Evolutionary conservation across 2,329 filamentous ascomycete species (phyloP), one percentile per base, ranked within the genome.

Genomic region (Alternaria tenuissima): DNA sequence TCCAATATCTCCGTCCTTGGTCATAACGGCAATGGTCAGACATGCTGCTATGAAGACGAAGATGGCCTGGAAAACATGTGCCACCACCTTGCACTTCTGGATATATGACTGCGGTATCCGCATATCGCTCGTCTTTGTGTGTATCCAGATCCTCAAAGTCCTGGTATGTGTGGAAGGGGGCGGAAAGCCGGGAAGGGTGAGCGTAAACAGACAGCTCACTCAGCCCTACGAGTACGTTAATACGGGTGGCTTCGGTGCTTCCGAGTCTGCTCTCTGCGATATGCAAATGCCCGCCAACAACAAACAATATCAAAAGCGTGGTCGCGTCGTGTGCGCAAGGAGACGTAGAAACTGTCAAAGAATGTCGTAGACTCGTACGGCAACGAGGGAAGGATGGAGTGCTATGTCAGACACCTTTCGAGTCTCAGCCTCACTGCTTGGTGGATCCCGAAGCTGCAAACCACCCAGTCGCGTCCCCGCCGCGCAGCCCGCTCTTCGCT

Each of bases 31-130:
- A 57, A 89, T 83, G 11, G 85, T 85, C 51, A 89, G 76, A 55
- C 83, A 85, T 80, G 83, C 85, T 43, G 81, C 84, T 28, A 89
- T 74, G 75, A 88, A 88, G 64, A 88, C 85, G 61, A 87, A 76
- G 42, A 87, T 74, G 11, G 75, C 81, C 70, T 89, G 87, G 47
- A 81, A 71, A 43, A 80, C 80, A 73, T 89, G 87, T 39, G 86
- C 74, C 42, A 81, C 77, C 44, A 83, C 84, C 76, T 89, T 89
- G 68, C 81, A 82, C 70, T 85, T 83, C 65, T 86, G 84, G 30
- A 85, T 78, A 66, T 83, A 80, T 39, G 71, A 79, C 65, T 81
- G 80, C 55, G 77, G 75, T 59, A 83, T 74, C 61, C 80, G 75
- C 81, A 83, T 83, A 34, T 64, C 73, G 49, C 55, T 47, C 22